These are phyloP conservation scores for Penicillium decumbens DNA, from an alignment of 2,329 filamentous ascomycete species.

Conservation along the genomic window DNA sequence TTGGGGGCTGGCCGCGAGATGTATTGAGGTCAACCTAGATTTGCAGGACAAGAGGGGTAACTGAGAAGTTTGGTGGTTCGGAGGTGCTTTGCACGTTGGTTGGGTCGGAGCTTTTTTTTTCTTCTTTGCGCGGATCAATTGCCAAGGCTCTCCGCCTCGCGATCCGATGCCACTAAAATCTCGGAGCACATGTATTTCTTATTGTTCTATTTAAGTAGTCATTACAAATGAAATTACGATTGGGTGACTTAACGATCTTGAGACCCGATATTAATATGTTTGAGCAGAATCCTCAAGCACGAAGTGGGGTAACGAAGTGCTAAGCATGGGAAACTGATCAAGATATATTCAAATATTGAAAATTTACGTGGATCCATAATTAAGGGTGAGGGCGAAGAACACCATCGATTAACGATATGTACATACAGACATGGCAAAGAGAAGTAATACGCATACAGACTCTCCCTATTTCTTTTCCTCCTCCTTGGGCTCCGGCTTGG, in stretches of 20 bases:
- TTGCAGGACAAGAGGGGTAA: not conserved
- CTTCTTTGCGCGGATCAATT: slow-evolving; percentile 16
- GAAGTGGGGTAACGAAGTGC: too few species aligned
- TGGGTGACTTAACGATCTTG: too few species aligned
- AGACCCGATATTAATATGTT: too few species aligned
- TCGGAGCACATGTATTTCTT: not conserved
- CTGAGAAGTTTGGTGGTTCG: not conserved
- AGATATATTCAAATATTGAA: not conserved
- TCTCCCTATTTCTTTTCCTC: slow-evolving; percentile 79
- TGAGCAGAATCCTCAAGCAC: too few species aligned
- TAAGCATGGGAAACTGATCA: too few species aligned
- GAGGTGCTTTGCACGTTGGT: slow-evolving; percentile 2
- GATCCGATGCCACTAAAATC: not conserved
- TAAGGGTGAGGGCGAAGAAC: slow-evolving; percentile 5
- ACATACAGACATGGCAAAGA: slow-evolving; percentile 39
- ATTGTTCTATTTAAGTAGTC: too few species aligned
- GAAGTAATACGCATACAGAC: slow-evolving; percentile 36
- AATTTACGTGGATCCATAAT: not conserved
- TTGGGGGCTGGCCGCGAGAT: slow-evolving; percentile 1
- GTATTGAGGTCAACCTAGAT: not conserved
- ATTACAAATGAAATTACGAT: too few species aligned
- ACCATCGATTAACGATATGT: slow-evolving; percentile 31
- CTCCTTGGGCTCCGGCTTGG: slow-evolving; percentile 89
- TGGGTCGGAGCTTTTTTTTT: slow-evolving; percentile 16
- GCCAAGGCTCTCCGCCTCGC: slow-evolving; percentile 20